Evolutionary conservation across 805 yeast species (phyloP), one percentile per base, ranked within the genome.

Genomic region (Henningerozyma blattae): DNA sequence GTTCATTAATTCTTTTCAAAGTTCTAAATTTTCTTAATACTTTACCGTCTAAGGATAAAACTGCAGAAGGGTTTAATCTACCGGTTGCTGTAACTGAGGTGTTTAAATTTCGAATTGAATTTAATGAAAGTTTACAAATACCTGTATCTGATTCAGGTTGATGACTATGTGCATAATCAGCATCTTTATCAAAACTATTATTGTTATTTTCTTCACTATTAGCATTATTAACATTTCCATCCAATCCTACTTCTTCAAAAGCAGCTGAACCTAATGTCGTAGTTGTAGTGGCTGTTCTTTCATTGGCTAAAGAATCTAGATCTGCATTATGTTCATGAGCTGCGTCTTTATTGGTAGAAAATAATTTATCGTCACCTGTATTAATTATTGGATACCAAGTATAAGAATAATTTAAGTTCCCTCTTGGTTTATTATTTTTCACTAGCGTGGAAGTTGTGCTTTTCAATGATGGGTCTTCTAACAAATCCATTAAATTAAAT

Each of bases 1-100:
- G 93, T 47, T 76, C 84, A 46, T 80, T 82, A 8, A 75, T 67
- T 47, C 72, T 68, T 47, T 73, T 75, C 51, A 80, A 62, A 22
- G 70, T 67, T 62, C 91, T 72, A 34, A 75, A 70, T 5, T 59
- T 59, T 45, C 68, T 68, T 13, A 68, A 63, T 34, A 72, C 57
- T 40, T 74, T 68, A 27, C 68, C 69, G 51, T 79, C 73, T 33
- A 79, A 54, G 44, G 59, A 72, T 15, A 82, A 53, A 46, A 77
- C 82, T 13, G 86, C 86, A 52, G 69, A 75, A 18, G 91, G 80
- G 49, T 77, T 59, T 41, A 66, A 42, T 20, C 41, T 45, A 20
- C 67, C 67, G 24, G 59, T 52, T 48, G 75, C 39, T 0, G 85
- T 68, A 20, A 62, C 49, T 3, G 73, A 52, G 14, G 59, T 48